A percentile compares a stretch with the other conserved stretches of the same genome.
phyloP scores from a whole-genome alignment of 2,329 filamentous ascomycete species.

The Dichotomopilus funicola region DNA sequence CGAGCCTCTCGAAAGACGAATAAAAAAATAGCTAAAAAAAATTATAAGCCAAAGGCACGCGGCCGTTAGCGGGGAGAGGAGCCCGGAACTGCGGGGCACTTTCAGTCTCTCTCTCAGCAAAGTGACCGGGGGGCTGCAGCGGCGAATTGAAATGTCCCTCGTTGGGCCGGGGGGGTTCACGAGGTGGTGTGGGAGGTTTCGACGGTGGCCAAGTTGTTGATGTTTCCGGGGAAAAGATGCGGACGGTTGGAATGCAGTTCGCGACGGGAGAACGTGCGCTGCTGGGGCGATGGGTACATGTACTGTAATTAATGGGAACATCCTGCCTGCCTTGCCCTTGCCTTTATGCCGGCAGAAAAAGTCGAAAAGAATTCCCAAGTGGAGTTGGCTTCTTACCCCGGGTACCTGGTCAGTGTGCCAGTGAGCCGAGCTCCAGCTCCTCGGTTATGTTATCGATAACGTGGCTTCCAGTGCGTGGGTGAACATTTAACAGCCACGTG shows the following conservation, averaged over 20 bases:
- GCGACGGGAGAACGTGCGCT: constrained; percentile 4
- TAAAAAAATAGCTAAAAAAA: no score
- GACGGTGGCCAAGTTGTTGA: no score
- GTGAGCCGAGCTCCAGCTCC: constrained; percentile 9
- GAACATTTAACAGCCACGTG: no score
- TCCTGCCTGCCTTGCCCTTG: no score
- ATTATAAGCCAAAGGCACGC: not conserved
- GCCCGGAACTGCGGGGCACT: constrained; percentile 16
- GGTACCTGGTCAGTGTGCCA: constrained; percentile 19
- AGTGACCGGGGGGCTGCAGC: no score
- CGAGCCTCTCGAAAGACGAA: no score
- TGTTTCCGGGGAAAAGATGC: not conserved
- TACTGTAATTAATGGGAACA: no score
- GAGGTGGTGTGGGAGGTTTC: no score
- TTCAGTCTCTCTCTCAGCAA: no score
- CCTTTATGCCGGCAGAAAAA: constrained; percentile 21
- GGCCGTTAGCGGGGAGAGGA: constrained; percentile 21
- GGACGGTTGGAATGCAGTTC: constrained; percentile 8
- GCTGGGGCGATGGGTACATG: not conserved
- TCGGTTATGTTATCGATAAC: constrained; percentile 16
- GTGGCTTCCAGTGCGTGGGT: not conserved
- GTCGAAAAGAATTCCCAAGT: constrained; percentile 23
- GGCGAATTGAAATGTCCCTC: no score
- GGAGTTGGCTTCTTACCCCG: constrained; percentile 19
- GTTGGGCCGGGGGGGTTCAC: no score